Conservation (phyloP, 1,284 basidiomycete species). For the Paramarasmius palmivorus region DNA sequence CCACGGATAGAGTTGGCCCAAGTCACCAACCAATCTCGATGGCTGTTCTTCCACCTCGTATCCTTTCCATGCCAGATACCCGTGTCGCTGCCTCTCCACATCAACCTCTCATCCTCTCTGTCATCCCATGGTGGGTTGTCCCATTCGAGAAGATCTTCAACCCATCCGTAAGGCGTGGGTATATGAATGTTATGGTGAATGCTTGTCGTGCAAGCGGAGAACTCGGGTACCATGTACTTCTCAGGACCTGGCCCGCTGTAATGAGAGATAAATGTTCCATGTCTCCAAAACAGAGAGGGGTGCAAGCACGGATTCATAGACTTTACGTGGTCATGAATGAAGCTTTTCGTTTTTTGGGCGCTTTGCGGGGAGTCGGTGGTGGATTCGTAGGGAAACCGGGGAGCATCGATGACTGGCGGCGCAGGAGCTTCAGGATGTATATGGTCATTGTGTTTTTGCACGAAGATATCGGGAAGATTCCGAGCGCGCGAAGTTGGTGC, state of each 20-base stretch:
- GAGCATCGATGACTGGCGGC: not conserved
- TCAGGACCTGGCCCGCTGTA: constrained; percentile 50
- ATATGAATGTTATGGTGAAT: constrained; percentile 64
- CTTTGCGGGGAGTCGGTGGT: constrained; percentile 28
- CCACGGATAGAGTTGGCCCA: constrained; percentile 34
- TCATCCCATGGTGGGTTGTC: constrained; percentile 56
- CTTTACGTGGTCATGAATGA: constrained; percentile 50
- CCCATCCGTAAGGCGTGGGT: constrained; percentile 48
- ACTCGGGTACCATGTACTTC: constrained; percentile 49
- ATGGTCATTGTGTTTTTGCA: not conserved
- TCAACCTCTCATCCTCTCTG: constrained; percentile 51
- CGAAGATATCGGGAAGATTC: constrained; percentile 5
- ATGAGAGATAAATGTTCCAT: constrained; percentile 60
- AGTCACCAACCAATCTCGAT: constrained; percentile 40
- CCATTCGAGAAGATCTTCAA: constrained; percentile 34
- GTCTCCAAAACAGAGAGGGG: constrained; percentile 46
- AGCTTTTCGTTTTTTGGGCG: constrained; percentile 38
- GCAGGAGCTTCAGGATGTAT: not conserved
- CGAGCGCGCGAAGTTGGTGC: constrained; percentile 38
- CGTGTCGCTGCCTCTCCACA: constrained; percentile 69
- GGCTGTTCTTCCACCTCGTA: constrained; percentile 52
- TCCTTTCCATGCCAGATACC: constrained; percentile 51
- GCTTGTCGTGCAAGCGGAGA: constrained; percentile 55
- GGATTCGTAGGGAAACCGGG: constrained; percentile 12
- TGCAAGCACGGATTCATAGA: constrained; percentile 67